Evolutionary conservation across 306 rosid species (phyloP).

Genomic region (Dalbergia oliveri): DNA sequence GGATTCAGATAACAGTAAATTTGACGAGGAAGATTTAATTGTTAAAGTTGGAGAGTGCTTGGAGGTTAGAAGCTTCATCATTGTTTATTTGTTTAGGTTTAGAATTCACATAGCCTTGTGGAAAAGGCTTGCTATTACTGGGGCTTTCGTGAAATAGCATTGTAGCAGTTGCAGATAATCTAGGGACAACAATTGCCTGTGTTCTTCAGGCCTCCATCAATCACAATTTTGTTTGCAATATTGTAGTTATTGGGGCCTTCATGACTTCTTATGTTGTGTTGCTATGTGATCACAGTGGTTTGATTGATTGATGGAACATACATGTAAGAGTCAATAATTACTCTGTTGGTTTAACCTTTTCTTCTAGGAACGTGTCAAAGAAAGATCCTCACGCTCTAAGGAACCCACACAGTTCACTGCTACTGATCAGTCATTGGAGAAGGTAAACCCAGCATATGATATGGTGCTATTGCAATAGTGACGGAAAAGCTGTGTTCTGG

Average conservation of each 20-base stretch:
- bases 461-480: constrained; percentile 29
- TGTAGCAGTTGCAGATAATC: constrained; percentile 40
- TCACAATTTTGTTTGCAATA: constrained; percentile 32
- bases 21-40: constrained; percentile 86
- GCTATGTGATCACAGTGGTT: constrained; percentile 42
- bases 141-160: constrained; percentile 37
- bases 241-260: constrained; percentile 23
- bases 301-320: constrained; percentile 34
- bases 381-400: constrained; percentile 67
- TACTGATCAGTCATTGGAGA: constrained; percentile 58
- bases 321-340: constrained; percentile 22
- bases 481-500: constrained; percentile 12
- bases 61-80: constrained; percentile 70
- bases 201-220: constrained; percentile 28
- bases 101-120: constrained; percentile 24
- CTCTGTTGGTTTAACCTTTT: constrained; percentile 23
- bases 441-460: constrained; percentile 58
- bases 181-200: constrained; percentile 6
- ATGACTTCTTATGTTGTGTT: constrained; percentile 15
- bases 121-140: constrained; percentile 32
- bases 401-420: constrained; percentile 60
- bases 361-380: constrained; percentile 85
- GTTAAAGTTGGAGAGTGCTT: constrained; percentile 94
- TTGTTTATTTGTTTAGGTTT: constrained; percentile 6
- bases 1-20: constrained; percentile 69